Percentiles rank a stretch among this genome's conserved stretches.
Evolutionary conservation across 2,329 filamentous ascomycete species (phyloP).

Genomic region (Calonectria pseudoreteaudii): DNA sequence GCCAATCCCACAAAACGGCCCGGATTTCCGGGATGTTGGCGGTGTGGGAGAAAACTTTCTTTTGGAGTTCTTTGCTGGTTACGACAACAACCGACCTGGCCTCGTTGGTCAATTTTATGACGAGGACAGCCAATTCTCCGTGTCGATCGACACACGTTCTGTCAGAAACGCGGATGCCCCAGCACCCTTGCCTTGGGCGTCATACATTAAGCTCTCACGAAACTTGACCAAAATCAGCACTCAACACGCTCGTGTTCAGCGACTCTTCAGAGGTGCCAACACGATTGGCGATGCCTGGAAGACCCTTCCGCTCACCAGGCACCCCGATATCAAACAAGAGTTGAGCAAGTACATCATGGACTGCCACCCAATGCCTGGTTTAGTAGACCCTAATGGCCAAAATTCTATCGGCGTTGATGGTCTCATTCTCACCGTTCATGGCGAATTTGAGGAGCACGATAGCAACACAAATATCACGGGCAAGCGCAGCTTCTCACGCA

Average conservation of each 20-base stretch:
- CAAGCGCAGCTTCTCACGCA: conserved; percentile 84
- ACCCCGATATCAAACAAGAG: conserved; percentile 77
- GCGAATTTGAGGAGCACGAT: conserved; percentile 84
- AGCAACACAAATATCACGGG: conserved; percentile 65
- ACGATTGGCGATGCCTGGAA: conserved; percentile 78
- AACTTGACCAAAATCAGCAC: conserved; percentile 80
- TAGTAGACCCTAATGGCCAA: conserved; percentile 76
- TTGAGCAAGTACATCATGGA: conserved; percentile 84
- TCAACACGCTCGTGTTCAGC: conserved; percentile 69
- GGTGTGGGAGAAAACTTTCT: conserved; percentile 83
- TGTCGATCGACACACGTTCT: conserved; percentile 74
- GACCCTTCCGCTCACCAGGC: conserved; percentile 76
- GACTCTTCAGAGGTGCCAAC: conserved; percentile 73
- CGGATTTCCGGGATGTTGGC: conserved; percentile 80
- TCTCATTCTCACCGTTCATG: conserved; percentile 82
- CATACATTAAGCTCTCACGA: conserved; percentile 82
- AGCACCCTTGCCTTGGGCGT: conserved; percentile 71
- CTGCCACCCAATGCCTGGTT: conserved; percentile 78
- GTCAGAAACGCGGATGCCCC: conserved; percentile 61
- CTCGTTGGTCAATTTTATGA: conserved; percentile 81
- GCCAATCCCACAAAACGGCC: conserved; percentile 71
- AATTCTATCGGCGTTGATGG: conserved; percentile 78
- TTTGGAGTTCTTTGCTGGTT: conserved; percentile 77
- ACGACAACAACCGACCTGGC: conserved; percentile 76
- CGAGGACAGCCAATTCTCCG: conserved; percentile 77